phyloP scores from a whole-genome alignment of 169 alveolate genomes.

The Plasmodium berghei region DNA sequence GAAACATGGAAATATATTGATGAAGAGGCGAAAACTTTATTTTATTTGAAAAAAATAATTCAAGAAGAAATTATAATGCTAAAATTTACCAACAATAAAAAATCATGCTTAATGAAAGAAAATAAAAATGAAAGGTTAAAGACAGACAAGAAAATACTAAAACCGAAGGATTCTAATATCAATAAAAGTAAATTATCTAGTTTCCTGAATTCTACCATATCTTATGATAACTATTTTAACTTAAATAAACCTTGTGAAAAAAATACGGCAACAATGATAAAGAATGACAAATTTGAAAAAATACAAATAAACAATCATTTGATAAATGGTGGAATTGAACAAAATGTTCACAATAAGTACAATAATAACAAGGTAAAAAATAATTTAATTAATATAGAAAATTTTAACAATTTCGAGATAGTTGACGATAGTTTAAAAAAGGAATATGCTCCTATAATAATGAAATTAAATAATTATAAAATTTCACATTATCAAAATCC shows the following conservation, averaged over 20 bases:
- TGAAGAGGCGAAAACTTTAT: conserved; percentile 20
- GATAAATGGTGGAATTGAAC: not conserved
- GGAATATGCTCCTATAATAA: no score
- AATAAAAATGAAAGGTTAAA: conserved; percentile 1
- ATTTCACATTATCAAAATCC: no score
- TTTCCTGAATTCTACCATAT: conserved; percentile 23
- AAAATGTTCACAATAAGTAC: not conserved
- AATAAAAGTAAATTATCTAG: conserved; percentile 36
- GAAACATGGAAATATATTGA: conserved; percentile 48
- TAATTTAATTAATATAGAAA: not conserved
- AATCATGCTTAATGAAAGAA: not conserved
- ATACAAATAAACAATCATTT: not conserved
- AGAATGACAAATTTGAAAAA: conserved; percentile 9
- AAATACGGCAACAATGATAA: not conserved
- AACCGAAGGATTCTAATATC: not conserved
- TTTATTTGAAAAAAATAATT: conserved; percentile 45
- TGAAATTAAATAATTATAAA: no score
- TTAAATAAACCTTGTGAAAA: conserved; percentile 14
- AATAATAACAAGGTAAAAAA: not conserved
- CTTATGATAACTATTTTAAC: conserved; percentile 36
- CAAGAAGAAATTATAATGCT: conserved; percentile 44
- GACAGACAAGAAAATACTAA: not conserved
- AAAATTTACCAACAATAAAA: conserved; percentile 1
- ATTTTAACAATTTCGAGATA: not conserved
- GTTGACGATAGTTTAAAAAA: not conserved